phyloP scores from a whole-genome alignment of 345 rosid genomes.

The Erodium maritimum region DNA sequence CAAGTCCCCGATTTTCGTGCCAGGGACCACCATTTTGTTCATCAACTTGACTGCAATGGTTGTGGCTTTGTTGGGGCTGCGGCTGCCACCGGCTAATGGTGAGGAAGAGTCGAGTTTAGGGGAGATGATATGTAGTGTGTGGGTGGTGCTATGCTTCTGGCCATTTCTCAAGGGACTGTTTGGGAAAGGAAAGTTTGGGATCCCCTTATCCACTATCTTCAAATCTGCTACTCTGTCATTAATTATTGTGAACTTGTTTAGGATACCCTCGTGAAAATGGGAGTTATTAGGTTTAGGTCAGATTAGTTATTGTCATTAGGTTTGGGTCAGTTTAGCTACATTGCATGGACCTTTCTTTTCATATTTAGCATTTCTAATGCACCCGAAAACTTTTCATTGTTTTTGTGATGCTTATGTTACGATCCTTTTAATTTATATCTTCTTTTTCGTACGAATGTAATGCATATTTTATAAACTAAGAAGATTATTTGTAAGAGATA shows the following conservation, averaged over 20 bases:
- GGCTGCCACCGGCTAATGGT: not conserved
- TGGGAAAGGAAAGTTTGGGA: conserved; percentile 43
- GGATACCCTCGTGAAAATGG: not conserved
- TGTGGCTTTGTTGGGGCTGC: conserved; percentile 8
- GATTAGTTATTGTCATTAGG: no score
- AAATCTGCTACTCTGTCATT: conserved; percentile 31
- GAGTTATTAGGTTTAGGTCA: no score
- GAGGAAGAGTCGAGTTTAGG: conserved; percentile 17
- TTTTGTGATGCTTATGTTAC: no score
- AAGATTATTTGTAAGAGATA: no score
- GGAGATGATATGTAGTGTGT: conserved; percentile 26
- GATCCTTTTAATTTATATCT: no score
- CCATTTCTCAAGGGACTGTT: conserved; percentile 44
- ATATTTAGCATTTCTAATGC: no score
- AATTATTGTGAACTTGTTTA: conserved; percentile 13
- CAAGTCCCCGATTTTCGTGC: conserved; percentile 31
- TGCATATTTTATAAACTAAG: no score
- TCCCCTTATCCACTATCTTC: conserved; percentile 38
- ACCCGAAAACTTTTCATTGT: no score
- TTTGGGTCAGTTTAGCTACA: no score
- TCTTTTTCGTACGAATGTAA: no score
- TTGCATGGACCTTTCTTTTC: no score
- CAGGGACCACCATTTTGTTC: conserved; percentile 41
- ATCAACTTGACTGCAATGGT: conserved; percentile 28
- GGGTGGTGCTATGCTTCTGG: conserved; percentile 31